Evolutionary conservation across 495 filamentous ascomycete genomes (phyloP).

Genomic region (Haplographium delicatum): DNA sequence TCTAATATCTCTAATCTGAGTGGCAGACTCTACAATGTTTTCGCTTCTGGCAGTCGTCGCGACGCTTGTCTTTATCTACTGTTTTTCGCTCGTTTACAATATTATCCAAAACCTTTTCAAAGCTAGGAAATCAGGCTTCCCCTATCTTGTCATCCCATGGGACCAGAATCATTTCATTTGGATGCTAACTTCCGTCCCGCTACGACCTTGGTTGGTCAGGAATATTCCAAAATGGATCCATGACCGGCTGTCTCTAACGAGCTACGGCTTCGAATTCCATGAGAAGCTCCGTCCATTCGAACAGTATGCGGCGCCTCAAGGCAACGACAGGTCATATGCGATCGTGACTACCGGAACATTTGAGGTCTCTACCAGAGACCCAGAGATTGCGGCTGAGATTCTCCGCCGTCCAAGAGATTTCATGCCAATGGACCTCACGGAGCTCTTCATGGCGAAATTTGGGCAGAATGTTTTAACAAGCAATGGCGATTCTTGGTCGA

Average conservation of each 20-base stretch:
- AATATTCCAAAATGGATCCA: conserved; percentile 22
- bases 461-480: conserved; percentile 27
- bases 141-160: conserved; percentile 23
- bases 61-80: conserved; percentile 19
- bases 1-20: not conserved
- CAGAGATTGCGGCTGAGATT: conserved; percentile 22
- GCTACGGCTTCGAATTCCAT: conserved; percentile 27
- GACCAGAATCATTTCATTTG: conserved; percentile 24
- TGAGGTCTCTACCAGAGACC: conserved; percentile 26
- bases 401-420: conserved; percentile 26
- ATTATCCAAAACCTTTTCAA: conserved; percentile 20
- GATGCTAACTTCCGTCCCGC: conserved; percentile 21
- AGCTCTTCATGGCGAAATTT: conserved; percentile 23
- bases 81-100: conserved; percentile 23
- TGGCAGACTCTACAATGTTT: conserved; percentile 14
- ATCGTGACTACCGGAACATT: conserved; percentile 23
- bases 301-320: conserved; percentile 16
- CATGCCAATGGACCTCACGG: conserved; percentile 15
- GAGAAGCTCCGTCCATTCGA: conserved; percentile 22
- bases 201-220: conserved; percentile 18
- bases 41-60: conserved; percentile 6
- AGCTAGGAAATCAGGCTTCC: conserved; percentile 24
- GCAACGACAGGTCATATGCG: conserved; percentile 24
- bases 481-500: conserved; percentile 26
- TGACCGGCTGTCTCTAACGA: conserved; percentile 24